Base-by-base conservation (phyloP, 495 filamentous ascomycete species). In the Neurospora intermedia region DNA sequence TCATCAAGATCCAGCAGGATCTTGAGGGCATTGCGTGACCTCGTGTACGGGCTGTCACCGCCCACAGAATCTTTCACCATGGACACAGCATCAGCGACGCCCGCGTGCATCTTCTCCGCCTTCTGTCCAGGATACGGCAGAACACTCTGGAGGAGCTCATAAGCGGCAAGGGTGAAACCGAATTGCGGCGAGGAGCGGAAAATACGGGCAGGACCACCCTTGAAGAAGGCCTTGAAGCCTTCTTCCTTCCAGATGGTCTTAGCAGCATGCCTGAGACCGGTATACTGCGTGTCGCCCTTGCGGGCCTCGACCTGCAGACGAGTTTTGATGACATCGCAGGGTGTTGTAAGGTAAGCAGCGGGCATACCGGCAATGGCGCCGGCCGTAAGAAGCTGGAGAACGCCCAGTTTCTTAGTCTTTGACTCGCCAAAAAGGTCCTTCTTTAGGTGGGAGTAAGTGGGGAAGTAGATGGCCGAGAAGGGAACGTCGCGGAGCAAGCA, bases 301-400 rank as follows among this genome's bases (percentile, higher is more conserved):
- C 96, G 90, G 10, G 96, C 94, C 81, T 99, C 96, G 72, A 99
- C 96, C 79, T 99, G 96, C 72, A 99, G 85, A 80, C 96, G 92
- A 9, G 96, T 99, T 86, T 99, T 99, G 89, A 99, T 98, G 74
- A 99, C 96, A 80, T 99, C 96, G 84, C 92, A 98, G 5, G 96
- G 96, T 4, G 96, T 99, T 31, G 96, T 99, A 72, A 99, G 86
- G 83, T 99, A 99, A 7, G 96, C 96, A 3, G 96, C 94, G 16
- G 96, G 96, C 96, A 99, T 99, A 84, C 96, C 96, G 69, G 96
- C 96, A 66, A 98, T 97, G 70, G 96, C 96, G 83, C 96, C 96
- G 11, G 96, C 93, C 2, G 93, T 95, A 10, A 99, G 89, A 71
- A 99, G 92, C 82, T 98, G 96, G 31, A 97, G 75, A 69, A 99